Percentiles rank a stretch among this genome's conserved stretches.
Conservation (phyloP, 495 filamentous ascomycete species). For the Friedmanniomyces simplex region DNA sequence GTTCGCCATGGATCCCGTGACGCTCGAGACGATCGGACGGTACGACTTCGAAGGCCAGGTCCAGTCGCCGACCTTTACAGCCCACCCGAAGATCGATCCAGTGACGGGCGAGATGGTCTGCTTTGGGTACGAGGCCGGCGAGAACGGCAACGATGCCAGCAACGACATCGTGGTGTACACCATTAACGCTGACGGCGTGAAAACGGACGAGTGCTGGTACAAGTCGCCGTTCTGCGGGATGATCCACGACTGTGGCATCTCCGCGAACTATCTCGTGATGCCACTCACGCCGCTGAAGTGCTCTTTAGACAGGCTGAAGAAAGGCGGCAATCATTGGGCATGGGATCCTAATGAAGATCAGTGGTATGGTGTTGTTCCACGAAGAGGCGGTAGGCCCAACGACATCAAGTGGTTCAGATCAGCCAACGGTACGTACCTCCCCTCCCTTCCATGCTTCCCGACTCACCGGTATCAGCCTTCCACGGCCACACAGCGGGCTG, state of each 20-base stretch:
- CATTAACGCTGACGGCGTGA: constrained; percentile 23
- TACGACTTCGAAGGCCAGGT: constrained; percentile 47
- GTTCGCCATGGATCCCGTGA: constrained; percentile 23
- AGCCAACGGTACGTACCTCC: constrained; percentile 19
- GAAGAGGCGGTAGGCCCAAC: constrained; percentile 22
- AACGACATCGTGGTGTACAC: constrained; percentile 23
- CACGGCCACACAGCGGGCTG: constrained; percentile 24
- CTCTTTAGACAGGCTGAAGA: constrained; percentile 19
- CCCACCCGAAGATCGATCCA: constrained; percentile 53
- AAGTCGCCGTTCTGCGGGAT: constrained; percentile 25
- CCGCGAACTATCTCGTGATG: constrained; percentile 23
- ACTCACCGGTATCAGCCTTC: constrained; percentile 14
- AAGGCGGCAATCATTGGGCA: constrained; percentile 23
- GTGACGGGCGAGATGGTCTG: constrained; percentile 40
- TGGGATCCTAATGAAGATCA: constrained; percentile 26
- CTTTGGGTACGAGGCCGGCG: constrained; percentile 31
- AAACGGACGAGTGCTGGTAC: constrained; percentile 26
- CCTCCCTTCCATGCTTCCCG: neutral
- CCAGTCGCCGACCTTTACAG: constrained; percentile 43
- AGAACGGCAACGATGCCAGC: constrained; percentile 23
- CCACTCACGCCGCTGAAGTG: constrained; percentile 23
- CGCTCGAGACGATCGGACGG: constrained; percentile 22
- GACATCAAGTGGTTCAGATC: constrained; percentile 22
- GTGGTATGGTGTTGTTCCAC: constrained; percentile 23
- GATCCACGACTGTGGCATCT: constrained; percentile 25